These are phyloP conservation scores for Podila minutissima DNA, from an alignment of 192 early-diverging fungal species.

Conservation along the genomic window DNA sequence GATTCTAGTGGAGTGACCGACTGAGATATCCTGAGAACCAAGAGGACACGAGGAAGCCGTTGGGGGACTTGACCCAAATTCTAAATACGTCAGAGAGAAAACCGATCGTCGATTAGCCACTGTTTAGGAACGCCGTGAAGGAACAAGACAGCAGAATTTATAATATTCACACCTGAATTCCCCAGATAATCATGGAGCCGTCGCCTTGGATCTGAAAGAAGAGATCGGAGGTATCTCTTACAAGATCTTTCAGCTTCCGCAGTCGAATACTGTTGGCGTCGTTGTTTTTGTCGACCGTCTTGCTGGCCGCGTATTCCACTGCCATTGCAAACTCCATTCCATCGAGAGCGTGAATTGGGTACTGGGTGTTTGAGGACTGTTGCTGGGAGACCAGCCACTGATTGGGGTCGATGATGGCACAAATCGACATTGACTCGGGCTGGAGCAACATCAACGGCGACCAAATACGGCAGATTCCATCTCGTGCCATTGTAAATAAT, in stretches of 20 bases:
- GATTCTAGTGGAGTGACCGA: constrained; percentile 64
- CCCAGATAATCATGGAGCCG: constrained; percentile 83
- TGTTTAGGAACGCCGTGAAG: no score
- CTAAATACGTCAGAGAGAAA: constrained; percentile 39
- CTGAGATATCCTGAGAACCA: constrained; percentile 69
- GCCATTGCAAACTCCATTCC: constrained; percentile 61
- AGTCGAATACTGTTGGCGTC: constrained; percentile 48
- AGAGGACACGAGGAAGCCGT: constrained; percentile 71
- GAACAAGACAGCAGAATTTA: neutral
- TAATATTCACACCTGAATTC: constrained; percentile 66
- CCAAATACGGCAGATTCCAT: constrained; percentile 82
- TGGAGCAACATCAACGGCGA: constrained; percentile 58
- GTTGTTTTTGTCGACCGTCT: constrained; percentile 47
- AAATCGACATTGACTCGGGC: constrained; percentile 69
- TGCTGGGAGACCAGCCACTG: constrained; percentile 60
- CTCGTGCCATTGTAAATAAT: constrained; percentile 73
- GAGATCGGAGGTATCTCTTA: constrained; percentile 80
- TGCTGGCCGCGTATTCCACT: constrained; percentile 42
- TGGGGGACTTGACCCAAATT: constrained; percentile 69
- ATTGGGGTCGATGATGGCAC: constrained; percentile 74
- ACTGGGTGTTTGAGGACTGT: constrained; percentile 42
- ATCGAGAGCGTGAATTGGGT: constrained; percentile 69
- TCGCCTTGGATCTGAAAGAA: constrained; percentile 76
- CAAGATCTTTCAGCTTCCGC: constrained; percentile 64
- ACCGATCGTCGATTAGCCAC: no score